Conservation (phyloP, 1,139 yeast genomes). For the Debaryomyces coudertii region DNA sequence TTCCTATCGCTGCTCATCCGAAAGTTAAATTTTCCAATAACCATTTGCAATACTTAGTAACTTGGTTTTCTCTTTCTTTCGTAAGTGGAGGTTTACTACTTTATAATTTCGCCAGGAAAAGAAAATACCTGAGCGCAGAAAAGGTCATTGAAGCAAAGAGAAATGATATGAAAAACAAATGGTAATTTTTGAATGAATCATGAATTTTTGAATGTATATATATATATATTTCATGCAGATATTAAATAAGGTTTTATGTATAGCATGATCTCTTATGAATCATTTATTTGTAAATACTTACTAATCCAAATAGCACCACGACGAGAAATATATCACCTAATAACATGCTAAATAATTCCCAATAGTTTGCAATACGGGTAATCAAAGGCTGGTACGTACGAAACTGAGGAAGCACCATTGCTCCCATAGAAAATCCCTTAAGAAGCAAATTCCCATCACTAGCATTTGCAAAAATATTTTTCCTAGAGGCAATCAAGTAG, state of each 20-base stretch:
- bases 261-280: slow-evolving; percentile 9
- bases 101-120: slow-evolving; percentile 36
- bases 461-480: slow-evolving; percentile 28
- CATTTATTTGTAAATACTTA: slow-evolving; percentile 25
- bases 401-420: slow-evolving; percentile 44
- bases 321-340: slow-evolving; percentile 43
- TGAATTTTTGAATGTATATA: background rate
- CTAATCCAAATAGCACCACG: slow-evolving; percentile 43
- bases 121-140: slow-evolving; percentile 41
- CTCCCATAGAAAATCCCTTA: slow-evolving; percentile 35
- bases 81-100: slow-evolving; percentile 67
- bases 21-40: slow-evolving; percentile 81
- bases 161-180: slow-evolving; percentile 36
- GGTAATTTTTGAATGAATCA: slow-evolving; percentile 11
- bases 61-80: slow-evolving; percentile 90
- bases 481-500: slow-evolving; percentile 32
- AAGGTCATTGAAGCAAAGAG: slow-evolving; percentile 46
- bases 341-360: slow-evolving; percentile 42
- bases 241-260: slow-evolving; percentile 11
- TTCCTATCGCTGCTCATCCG: slow-evolving; percentile 85
- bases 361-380: slow-evolving; percentile 36
- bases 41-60: slow-evolving; percentile 86
- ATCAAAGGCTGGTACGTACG: slow-evolving; percentile 33
- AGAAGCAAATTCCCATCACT: slow-evolving; percentile 33
- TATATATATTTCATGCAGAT: slow-evolving; percentile 3